Base-by-base conservation (phyloP, 2,329 filamentous ascomycete genomes). In the Tolypocladium sp. region DNA sequence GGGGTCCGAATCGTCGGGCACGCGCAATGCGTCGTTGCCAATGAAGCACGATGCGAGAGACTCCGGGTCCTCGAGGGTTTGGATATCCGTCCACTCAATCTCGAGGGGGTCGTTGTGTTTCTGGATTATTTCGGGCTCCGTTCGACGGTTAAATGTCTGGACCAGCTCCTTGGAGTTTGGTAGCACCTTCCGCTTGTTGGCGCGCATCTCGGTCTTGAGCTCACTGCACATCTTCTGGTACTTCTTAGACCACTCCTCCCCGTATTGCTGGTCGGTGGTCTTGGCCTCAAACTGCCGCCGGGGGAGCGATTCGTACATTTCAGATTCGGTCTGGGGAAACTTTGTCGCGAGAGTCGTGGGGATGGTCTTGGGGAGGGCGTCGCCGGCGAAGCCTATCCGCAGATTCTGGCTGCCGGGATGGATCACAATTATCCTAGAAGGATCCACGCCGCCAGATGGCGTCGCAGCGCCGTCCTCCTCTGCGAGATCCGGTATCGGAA, bases 141-240 rank as follows among this genome's bases (percentile, higher is more conserved):
- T 90, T 55, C 91, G 84, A 57, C 90, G 85, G 73, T 99, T 99
- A 80, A 90, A 97, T 70, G 96, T 97, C 64, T 92, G 86, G 1
- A 97, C 93, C 60, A 97, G 80, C 69, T 99, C 94, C 73, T 96
- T 96, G 0, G 92, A 97, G 71, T 97, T 97, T n/a, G 94, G 94
- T 56, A 97, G 77, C 20, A 97, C 92, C 71, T 96, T 90, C 70
- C 91, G 87, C 80, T 97, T 97, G 76, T 96, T 96, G 65, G 86
- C 84, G 62, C 93, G 87, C 90, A 97, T 96, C 57, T 91, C 89
- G 2, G 88, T 77, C 75, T 96, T 96, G 62, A 99, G 84, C 52
- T 97, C 92, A 58, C 87, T 86, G 61, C 86, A 90, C 88, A 94
- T 89, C 69, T 88, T 88, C 59, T 85, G 85, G 74, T 92, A 97